A percentile compares a stretch with the other conserved stretches of the same genome.
Evolutionary conservation across 305 asterid species (phyloP).

Genomic region (Plantago lanceolata): DNA sequence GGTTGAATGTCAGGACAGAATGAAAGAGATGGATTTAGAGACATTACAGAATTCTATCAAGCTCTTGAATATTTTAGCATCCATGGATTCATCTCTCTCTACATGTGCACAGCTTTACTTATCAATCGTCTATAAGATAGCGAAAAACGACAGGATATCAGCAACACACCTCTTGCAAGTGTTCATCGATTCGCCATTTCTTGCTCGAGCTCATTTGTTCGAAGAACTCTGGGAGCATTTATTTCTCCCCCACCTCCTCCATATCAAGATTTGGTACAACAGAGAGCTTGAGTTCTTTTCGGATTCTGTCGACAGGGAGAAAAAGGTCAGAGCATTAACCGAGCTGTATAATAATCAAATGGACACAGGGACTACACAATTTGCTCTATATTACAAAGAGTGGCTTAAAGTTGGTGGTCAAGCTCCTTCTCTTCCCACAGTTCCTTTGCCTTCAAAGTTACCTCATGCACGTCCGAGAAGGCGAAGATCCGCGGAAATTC

Average conservation of each 20-base stretch:
- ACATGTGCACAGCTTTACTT: conserved; percentile 70
- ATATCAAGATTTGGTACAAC: conserved; percentile 67
- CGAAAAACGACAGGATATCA: conserved; percentile 48
- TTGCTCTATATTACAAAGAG: conserved; percentile 62
- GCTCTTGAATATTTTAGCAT: conserved; percentile 38
- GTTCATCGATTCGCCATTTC: conserved; percentile 53
- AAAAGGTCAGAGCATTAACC: conserved; percentile 39
- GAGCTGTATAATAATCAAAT: conserved; percentile 43
- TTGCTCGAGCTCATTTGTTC: conserved; percentile 58
- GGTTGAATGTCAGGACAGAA: conserved; percentile 31
- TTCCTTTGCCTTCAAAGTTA: conserved; percentile 50
- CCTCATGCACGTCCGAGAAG: conserved; percentile 38
- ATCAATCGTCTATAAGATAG: conserved; percentile 51
- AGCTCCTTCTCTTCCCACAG: conserved; percentile 60
- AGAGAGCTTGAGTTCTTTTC: conserved; percentile 48
- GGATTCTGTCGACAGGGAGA: conserved; percentile 32
- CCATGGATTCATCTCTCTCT: conserved; percentile 39
- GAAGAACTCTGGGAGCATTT: conserved; percentile 83
- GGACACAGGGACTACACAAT: conserved; percentile 63
- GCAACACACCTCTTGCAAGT: conserved; percentile 61
- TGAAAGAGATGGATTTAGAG: conserved; percentile 40
- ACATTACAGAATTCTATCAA: conserved; percentile 46
- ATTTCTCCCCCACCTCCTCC: conserved; percentile 82
- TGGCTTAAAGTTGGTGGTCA: conserved; percentile 74
- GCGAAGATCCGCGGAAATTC: conserved; percentile 52